Percentiles rank a stretch among this genome's conserved stretches.
Evolutionary conservation across 257 asterid species (phyloP).

Genomic region (Petunia axillaris): DNA sequence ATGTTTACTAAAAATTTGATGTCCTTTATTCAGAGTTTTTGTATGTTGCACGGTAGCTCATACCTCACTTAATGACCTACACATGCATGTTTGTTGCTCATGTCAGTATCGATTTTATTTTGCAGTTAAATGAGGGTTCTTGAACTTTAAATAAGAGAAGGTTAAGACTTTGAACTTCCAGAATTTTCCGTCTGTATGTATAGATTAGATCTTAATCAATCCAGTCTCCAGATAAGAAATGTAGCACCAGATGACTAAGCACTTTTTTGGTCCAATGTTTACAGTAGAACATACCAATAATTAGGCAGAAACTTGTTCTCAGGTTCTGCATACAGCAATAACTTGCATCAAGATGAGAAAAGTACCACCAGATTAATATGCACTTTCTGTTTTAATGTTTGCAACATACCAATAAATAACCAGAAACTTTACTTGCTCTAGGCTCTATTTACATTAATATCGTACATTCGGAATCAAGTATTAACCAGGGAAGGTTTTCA

Average conservation of each 20-base stretch:
- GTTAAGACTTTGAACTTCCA: not conserved
- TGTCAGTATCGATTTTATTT: not conserved
- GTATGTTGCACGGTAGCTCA: not conserved
- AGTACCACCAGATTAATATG: too few species aligned
- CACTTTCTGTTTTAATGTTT: too few species aligned
- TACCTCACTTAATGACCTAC: slow-evolving; percentile 2
- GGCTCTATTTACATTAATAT: not conserved
- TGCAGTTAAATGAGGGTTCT: not conserved
- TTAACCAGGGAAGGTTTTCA: not conserved
- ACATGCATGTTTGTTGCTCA: slow-evolving; percentile 5
- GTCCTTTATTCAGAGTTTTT: not conserved
- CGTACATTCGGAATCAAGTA: not conserved
- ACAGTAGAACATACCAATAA: slow-evolving; percentile 15
- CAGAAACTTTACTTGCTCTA: too few species aligned
- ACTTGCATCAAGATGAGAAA: too few species aligned
- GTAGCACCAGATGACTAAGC: not conserved
- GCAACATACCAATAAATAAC: too few species aligned
- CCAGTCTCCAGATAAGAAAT: not conserved
- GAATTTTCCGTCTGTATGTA: not conserved
- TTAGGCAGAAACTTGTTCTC: not conserved
- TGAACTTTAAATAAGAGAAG: slow-evolving; percentile 11
- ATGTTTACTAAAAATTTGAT: slow-evolving; percentile 25
- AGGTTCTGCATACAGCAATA: not conserved
- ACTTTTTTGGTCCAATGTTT: not conserved
- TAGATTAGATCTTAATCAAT: slow-evolving; percentile 13